A percentile compares a stretch with the other conserved stretches of the same genome.
Conservation (phyloP, 768 basidiomycete species). For the Cystofilobasidium macerans region DNA sequence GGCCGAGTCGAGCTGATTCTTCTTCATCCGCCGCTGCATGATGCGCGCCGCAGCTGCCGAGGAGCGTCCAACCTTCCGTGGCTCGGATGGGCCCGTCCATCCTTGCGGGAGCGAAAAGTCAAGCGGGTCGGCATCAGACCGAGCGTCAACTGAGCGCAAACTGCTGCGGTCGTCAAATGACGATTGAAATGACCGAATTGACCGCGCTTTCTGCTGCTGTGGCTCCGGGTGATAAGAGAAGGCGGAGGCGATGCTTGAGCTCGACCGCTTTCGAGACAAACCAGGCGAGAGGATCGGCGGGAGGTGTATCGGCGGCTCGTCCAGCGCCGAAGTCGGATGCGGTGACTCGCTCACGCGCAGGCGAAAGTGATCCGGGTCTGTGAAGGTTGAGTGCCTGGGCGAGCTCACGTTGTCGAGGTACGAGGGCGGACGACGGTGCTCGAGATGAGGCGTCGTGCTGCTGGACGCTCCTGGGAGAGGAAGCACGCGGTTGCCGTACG, state of each 20-base stretch:
- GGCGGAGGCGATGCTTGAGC: not conserved
- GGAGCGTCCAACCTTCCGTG: not conserved
- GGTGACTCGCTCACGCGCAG: not conserved
- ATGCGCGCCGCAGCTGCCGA: not conserved
- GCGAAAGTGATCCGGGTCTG: not conserved
- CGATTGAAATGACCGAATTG: slow-evolving; percentile 1
- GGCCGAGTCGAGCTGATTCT: slow-evolving; percentile 2
- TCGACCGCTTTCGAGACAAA: not conserved
- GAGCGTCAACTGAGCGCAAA: not conserved
- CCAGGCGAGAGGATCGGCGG: not conserved
- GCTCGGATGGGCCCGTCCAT: not conserved
- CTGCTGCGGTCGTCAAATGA: not conserved
- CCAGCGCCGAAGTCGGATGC: not conserved
- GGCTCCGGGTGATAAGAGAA: not conserved
- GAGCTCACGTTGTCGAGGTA: slow-evolving; percentile 2
- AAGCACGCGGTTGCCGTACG: not conserved
- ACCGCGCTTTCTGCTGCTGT: not conserved
- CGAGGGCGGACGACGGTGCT: not conserved
- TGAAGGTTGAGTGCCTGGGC: not conserved
- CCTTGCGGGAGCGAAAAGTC: slow-evolving; percentile 1
- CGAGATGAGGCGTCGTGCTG: not conserved
- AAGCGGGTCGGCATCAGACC: not conserved
- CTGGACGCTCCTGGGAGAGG: not conserved
- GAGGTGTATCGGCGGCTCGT: slow-evolving; percentile 3
- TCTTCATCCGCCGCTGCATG: slow-evolving; percentile 7